A percentile compares a stretch with the other conserved stretches of the same genome.
Conservation (phyloP, 2,329 filamentous ascomycete species). For the Fusarium sacchari region DNA sequence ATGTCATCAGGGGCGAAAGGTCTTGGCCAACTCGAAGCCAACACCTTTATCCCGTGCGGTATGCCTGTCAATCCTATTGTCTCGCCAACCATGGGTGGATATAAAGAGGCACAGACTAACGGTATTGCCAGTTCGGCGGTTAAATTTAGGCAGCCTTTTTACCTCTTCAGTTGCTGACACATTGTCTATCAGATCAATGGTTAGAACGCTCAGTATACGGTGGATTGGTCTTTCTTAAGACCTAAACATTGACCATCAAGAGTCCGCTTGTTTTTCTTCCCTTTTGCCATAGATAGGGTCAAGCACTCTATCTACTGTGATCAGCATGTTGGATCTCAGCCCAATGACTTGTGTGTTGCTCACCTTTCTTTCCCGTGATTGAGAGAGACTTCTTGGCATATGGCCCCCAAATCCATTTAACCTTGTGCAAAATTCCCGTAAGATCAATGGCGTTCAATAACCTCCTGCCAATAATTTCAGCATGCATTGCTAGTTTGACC, state of each 20-base stretch:
- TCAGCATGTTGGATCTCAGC: neutral
- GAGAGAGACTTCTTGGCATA: neutral
- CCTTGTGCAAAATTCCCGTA: neutral
- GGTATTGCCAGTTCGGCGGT: neutral
- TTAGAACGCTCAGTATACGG: fast-evolving
- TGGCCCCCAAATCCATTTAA: neutral
- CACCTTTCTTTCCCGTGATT: neutral
- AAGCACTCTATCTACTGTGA: fast-evolving
- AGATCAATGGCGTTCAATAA: neutral
- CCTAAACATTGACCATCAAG: fast-evolving
- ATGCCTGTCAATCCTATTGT: neutral
- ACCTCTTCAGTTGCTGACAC: neutral
- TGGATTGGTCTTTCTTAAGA: fast-evolving
- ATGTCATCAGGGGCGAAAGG: fast-evolving
- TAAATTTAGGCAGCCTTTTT: neutral
- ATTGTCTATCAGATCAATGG: neutral
- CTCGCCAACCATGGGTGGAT: neutral
- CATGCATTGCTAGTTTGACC: neutral
- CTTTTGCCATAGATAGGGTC: fast-evolving
- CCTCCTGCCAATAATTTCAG: neutral
- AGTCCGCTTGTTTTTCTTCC: fast-evolving
- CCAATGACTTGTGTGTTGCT: fast-evolving
- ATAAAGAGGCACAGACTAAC: neutral
- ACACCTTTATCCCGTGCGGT: fast-evolving
- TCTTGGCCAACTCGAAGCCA: neutral